These are phyloP conservation scores for Suillus alpinus DNA, from an alignment of 768 basidiomycete species.

Conservation along the genomic window DNA sequence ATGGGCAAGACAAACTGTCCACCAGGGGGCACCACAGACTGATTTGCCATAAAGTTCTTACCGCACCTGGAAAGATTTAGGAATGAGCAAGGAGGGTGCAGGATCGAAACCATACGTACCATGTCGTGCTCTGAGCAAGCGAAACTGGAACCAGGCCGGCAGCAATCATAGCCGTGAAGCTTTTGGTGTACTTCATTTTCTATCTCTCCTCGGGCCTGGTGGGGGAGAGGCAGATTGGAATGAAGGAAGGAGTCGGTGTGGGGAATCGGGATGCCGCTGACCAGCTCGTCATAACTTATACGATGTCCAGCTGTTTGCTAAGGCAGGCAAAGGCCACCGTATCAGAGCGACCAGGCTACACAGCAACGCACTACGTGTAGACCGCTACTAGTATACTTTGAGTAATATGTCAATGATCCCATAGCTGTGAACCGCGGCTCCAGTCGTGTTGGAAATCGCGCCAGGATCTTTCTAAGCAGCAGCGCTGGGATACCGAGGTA, in stretches of 20 bases:
- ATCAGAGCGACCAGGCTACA: neutral
- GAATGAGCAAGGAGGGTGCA: neutral
- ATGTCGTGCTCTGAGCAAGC: slow-evolving; percentile 20
- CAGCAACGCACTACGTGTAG: neutral
- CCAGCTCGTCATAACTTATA: neutral
- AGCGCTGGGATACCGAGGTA: neutral
- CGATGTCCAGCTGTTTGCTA: neutral
- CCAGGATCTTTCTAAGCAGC: neutral
- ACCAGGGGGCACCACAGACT: slow-evolving; percentile 42
- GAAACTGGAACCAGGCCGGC: slow-evolving; percentile 6
- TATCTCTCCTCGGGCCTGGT: no score
- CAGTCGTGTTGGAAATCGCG: no score
- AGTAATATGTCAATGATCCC: neutral
- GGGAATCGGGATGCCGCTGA: neutral
- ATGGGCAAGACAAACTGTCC: slow-evolving; percentile 42
- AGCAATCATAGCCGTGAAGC: slow-evolving; percentile 12
- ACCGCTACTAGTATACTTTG: neutral
- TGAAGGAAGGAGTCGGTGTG: neutral
- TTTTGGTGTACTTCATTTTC: slow-evolving; percentile 16
- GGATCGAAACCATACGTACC: slow-evolving; percentile 11
- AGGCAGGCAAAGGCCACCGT: neutral
- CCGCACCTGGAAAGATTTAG: slow-evolving; percentile 40
- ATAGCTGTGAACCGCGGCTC: no score
- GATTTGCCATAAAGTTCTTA: slow-evolving; percentile 43
- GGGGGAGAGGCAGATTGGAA: neutral